A percentile compares a stretch with the other conserved stretches of the same genome.
Evolutionary conservation across 345 rosid species (phyloP).

Genomic region (Lepidium aucheri): DNA sequence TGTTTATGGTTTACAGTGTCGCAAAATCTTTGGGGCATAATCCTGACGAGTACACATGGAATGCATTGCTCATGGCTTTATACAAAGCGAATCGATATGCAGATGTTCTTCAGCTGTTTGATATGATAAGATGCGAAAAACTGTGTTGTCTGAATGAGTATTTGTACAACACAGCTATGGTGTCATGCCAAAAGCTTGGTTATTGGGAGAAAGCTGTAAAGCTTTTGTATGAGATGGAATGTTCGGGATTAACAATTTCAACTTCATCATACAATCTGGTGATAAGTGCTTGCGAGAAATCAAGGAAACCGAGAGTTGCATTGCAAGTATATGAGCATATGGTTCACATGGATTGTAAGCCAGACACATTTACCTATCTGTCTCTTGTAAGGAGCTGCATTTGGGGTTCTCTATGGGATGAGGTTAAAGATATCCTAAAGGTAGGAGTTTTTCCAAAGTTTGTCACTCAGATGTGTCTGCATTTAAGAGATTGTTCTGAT

Average conservation of each 20-base stretch:
- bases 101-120: slow-evolving; percentile 59
- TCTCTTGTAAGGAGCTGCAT: slow-evolving; percentile 62
- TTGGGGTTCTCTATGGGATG: slow-evolving; percentile 76
- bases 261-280: slow-evolving; percentile 59
- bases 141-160: slow-evolving; percentile 37
- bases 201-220: slow-evolving; percentile 72
- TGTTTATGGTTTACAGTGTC: slow-evolving; percentile 45
- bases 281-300: slow-evolving; percentile 59
- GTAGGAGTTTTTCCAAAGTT: slow-evolving; percentile 32
- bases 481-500: neutral
- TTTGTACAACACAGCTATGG: slow-evolving; percentile 48
- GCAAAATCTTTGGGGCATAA: slow-evolving; percentile 45
- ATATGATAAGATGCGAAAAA: slow-evolving; percentile 36
- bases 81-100: slow-evolving; percentile 47
- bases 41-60: slow-evolving; percentile 74
- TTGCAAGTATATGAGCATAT: slow-evolving; percentile 68
- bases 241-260: slow-evolving; percentile 39
- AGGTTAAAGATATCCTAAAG: slow-evolving; percentile 53
- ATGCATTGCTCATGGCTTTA: slow-evolving; percentile 55
- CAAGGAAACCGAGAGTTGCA: slow-evolving; percentile 61
- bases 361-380: slow-evolving; percentile 62
- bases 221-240: slow-evolving; percentile 68
- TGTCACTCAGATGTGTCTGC: neutral
- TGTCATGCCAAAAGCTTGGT: slow-evolving; percentile 75
- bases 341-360: slow-evolving; percentile 39